Evolutionary conservation across 2,329 filamentous ascomycete genomes (phyloP).

Genomic region (Aspergillus quadrilineatus): DNA sequence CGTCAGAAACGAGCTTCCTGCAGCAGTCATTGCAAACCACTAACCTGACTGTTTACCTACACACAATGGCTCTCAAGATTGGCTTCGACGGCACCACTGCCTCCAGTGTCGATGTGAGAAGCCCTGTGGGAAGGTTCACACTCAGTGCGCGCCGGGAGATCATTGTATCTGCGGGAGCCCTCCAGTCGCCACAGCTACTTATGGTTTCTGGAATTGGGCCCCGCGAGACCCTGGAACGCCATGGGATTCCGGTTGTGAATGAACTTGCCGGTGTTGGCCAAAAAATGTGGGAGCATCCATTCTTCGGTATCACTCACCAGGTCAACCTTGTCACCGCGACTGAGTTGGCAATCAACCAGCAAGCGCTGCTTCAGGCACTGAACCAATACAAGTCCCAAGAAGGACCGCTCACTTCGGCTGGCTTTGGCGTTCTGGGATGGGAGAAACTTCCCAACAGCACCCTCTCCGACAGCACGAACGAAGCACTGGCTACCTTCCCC

Average conservation of each 20-base stretch:
- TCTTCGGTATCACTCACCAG: conserved; percentile 30
- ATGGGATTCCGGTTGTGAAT: conserved; percentile 28
- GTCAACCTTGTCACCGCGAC: conserved; percentile 28
- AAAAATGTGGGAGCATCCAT: conserved; percentile 38
- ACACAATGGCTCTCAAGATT: conserved; percentile 3
- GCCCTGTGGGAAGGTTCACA: not conserved
- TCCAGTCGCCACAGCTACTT: conserved; percentile 56
- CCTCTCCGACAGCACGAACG: conserved; percentile 29
- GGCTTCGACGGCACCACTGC: not conserved
- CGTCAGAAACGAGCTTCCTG: conserved; percentile 45
- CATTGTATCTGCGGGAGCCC: conserved; percentile 52
- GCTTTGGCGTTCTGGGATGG: not conserved
- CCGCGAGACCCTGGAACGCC: conserved; percentile 19
- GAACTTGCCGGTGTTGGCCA: conserved; percentile 38
- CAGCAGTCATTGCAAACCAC: conserved; percentile 16
- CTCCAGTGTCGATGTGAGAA: not conserved
- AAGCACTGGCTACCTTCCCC: conserved; percentile 33
- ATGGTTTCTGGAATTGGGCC: conserved; percentile 55
- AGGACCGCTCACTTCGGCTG: conserved; percentile 29
- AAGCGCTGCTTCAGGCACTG: not conserved
- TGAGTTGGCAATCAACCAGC: not conserved
- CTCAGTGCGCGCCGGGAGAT: conserved; percentile 41
- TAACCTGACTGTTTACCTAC: not conserved
- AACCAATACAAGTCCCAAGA: conserved; percentile 19
- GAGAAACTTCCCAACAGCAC: not conserved